Percentiles rank a stretch among this genome's conserved stretches.
These are phyloP conservation scores for Irpex lacteus DNA, from an alignment of 1,284 basidiomycete genomes.

Conservation along the genomic window DNA sequence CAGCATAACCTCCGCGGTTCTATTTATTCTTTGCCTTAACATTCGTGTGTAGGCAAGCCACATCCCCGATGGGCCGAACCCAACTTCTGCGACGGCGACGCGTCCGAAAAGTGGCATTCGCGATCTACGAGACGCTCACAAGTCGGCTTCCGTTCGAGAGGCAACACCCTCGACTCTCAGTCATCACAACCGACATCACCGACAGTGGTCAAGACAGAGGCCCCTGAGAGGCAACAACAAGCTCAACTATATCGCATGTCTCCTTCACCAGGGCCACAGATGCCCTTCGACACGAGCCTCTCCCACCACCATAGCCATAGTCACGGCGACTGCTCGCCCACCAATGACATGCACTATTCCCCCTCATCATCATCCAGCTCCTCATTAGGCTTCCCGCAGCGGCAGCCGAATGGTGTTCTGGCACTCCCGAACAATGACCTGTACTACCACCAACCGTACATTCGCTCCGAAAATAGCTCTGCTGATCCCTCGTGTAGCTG, in stretches of 20 bases:
- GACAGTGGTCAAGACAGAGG: slow-evolving; percentile 32
- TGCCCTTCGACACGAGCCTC: slow-evolving; percentile 21
- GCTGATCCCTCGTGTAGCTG: slow-evolving; percentile 53
- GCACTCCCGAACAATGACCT: slow-evolving; percentile 20
- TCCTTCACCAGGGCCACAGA: slow-evolving; percentile 22
- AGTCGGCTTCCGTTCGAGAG: slow-evolving; percentile 25
- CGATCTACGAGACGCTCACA: slow-evolving; percentile 58
- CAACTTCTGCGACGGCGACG: slow-evolving; percentile 73
- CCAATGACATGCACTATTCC: slow-evolving; percentile 23
- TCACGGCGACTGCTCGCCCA: slow-evolving; percentile 21
- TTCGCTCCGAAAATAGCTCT: slow-evolving; percentile 32
- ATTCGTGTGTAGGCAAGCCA: slow-evolving; percentile 58
- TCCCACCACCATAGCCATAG: background rate
- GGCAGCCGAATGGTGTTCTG: slow-evolving; percentile 16
- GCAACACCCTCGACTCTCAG: slow-evolving; percentile 13
- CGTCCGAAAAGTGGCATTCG: slow-evolving; percentile 82
- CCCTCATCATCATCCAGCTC: slow-evolving; percentile 32
- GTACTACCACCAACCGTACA: slow-evolving; percentile 28
- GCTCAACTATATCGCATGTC: slow-evolving; percentile 30
- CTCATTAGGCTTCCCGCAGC: slow-evolving; percentile 18
- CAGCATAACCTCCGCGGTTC: slow-evolving; percentile 9
- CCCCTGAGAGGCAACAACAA: slow-evolving; percentile 15
- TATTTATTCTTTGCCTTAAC: slow-evolving; percentile 18
- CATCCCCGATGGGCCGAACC: slow-evolving; percentile 80
- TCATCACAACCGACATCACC: slow-evolving; percentile 17